phyloP scores from a whole-genome alignment of 2,329 filamentous ascomycete genomes.

The Curvularia spicifera region DNA sequence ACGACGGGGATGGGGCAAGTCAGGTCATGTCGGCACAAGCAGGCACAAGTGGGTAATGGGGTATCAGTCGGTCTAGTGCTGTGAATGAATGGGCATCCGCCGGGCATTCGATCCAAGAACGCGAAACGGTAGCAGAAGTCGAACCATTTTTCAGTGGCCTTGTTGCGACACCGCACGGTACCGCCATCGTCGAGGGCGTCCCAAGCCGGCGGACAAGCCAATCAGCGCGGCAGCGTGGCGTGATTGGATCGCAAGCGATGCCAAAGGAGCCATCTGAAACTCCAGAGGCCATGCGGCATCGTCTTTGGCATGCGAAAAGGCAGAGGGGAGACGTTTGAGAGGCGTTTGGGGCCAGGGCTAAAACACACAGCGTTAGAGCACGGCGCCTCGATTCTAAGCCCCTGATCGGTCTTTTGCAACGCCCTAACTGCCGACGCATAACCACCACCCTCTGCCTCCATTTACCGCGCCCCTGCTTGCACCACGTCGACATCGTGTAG shows the following conservation, averaged over 20 bases:
- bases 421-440: conserved; percentile 13
- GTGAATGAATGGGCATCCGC: conserved; percentile 7
- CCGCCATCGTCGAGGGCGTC: conserved; percentile 36
- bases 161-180: conserved; percentile 42
- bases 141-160: conserved; percentile 39
- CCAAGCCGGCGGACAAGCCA: conserved; percentile 41
- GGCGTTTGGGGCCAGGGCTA: conserved; percentile 33
- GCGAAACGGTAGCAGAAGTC: conserved; percentile 45
- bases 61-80: conserved; percentile 20
- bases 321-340: conserved; percentile 37
- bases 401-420: conserved; percentile 8
- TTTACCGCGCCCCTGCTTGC: conserved; percentile 7
- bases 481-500: neutral
- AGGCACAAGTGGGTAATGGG: conserved; percentile 30
- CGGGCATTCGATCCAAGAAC: conserved; percentile 25
- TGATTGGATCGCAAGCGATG: conserved; percentile 23
- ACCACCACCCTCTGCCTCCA: neutral
- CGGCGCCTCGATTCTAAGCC: conserved; percentile 22
- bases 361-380: conserved; percentile 32
- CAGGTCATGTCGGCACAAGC: conserved; percentile 38
- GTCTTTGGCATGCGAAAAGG: conserved; percentile 29
- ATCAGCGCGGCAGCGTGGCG: conserved; percentile 28
- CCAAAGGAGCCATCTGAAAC: conserved; percentile 38
- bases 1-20: conserved; percentile 21
- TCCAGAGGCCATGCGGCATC: conserved; percentile 31